Conservation (phyloP, 2,329 filamentous ascomycete genomes). For the Phialophora verrucosa region DNA sequence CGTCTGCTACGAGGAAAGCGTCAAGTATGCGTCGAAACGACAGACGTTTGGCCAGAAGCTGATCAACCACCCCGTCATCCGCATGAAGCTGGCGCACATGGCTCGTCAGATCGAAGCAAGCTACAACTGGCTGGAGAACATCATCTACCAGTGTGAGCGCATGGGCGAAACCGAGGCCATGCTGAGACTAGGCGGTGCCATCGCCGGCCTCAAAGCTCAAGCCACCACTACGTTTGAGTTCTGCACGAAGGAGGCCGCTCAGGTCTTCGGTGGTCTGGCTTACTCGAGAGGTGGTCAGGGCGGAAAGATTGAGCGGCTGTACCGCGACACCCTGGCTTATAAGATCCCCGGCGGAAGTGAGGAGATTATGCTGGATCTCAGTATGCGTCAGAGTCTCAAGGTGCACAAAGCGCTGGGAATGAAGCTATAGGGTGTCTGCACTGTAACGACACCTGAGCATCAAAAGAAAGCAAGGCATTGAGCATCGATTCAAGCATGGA, state of each 20-base stretch:
- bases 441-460: background rate
- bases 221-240: constrained; percentile 95
- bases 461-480: background rate
- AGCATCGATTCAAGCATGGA: background rate
- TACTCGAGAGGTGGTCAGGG: constrained; percentile 95
- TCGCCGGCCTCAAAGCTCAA: constrained; percentile 92
- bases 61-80: constrained; percentile 95
- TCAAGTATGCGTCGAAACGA: constrained; percentile 97
- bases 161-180: constrained; percentile 97
- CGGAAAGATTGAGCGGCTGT: constrained; percentile 91
- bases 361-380: constrained; percentile 98
- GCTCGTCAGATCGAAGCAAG: constrained; percentile 95
- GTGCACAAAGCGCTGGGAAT: constrained; percentile 92
- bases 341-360: constrained; percentile 94
- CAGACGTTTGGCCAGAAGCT: constrained; percentile 95
- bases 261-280: constrained; percentile 94
- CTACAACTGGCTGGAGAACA: constrained; percentile 95
- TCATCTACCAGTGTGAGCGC: constrained; percentile 89
- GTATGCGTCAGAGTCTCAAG: constrained; percentile 85
- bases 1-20: constrained; percentile 94
- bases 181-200: constrained; percentile 91
- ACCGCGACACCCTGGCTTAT: constrained; percentile 93
- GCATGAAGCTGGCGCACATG: constrained; percentile 98
- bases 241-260: constrained; percentile 92
- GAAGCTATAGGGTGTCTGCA: constrained; percentile 71